Percentiles rank a stretch among this genome's conserved stretches.
Conservation (phyloP, 148 eudicot species). For the Heliosperma pusillum region DNA sequence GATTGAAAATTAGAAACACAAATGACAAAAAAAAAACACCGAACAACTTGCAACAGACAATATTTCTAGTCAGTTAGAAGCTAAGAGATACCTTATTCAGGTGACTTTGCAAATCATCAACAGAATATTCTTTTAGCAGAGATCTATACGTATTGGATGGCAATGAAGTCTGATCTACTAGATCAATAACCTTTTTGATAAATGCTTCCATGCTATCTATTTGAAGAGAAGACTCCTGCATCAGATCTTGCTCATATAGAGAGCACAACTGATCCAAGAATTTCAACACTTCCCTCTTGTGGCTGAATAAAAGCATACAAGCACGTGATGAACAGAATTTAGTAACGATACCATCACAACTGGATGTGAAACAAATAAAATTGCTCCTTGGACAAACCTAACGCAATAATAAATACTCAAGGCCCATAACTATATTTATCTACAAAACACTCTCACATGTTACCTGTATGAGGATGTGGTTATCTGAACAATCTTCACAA, state of each 20-base stretch:
- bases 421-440: not conserved
- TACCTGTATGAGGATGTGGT: conserved; percentile 70
- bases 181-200: conserved; percentile 50
- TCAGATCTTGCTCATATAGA: conserved; percentile 49
- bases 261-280: conserved; percentile 78
- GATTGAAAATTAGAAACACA: not conserved
- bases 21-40: not conserved
- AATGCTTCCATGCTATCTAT: conserved; percentile 46
- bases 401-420: conserved; percentile 4
- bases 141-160: conserved; percentile 52
- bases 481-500: conserved; percentile 61
- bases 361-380: conserved; percentile 4
- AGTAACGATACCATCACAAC: not conserved
- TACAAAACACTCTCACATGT: conserved; percentile 22
- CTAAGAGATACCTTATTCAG: conserved; percentile 56
- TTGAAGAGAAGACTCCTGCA: conserved; percentile 39
- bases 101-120: conserved; percentile 43
- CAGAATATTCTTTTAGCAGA: conserved; percentile 48
- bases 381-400: not conserved
- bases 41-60: conserved; percentile 2
- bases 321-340: not conserved
- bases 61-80: not conserved
- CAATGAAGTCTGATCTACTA: conserved; percentile 55
- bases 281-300: conserved; percentile 64
- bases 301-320: conserved; percentile 46